A percentile compares a stretch with the other conserved stretches of the same genome.
phyloP scores from a whole-genome alignment of 176 grass and related monocot species.

The Canna indica region DNA sequence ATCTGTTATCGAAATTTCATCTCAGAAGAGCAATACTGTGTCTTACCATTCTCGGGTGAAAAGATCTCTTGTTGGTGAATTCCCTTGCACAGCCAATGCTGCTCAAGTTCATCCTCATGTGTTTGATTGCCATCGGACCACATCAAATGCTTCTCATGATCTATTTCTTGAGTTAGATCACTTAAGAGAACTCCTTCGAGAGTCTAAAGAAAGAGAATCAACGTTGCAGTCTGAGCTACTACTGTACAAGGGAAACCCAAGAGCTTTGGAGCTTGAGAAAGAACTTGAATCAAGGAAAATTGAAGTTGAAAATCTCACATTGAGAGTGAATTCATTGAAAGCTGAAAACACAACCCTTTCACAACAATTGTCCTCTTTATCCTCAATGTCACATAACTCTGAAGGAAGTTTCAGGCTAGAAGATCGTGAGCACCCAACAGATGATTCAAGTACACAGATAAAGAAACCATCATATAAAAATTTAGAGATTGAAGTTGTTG shows the following conservation, averaged over 20 bases:
- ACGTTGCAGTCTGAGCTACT: slow-evolving; percentile 54
- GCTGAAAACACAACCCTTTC: slow-evolving; percentile 54
- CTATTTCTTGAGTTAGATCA: slow-evolving; percentile 91
- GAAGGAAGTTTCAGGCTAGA: slow-evolving; percentile 40
- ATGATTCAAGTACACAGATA: slow-evolving; percentile 14
- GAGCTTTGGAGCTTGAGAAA: slow-evolving; percentile 69
- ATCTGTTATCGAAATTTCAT: slow-evolving; percentile 44
- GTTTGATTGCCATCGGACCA: slow-evolving; percentile 57
- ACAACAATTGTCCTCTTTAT: slow-evolving; percentile 56
- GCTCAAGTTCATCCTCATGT: slow-evolving; percentile 87
- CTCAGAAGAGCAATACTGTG: slow-evolving; percentile 37
- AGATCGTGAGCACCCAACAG: slow-evolving; percentile 20
- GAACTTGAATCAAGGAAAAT: slow-evolving; percentile 58
- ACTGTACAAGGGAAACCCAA: slow-evolving; percentile 66
- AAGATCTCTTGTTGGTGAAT: slow-evolving; percentile 84
- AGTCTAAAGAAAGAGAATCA: slow-evolving; percentile 85
- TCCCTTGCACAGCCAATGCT: slow-evolving; percentile 63
- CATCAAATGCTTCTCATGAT: slow-evolving; percentile 79
- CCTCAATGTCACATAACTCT: slow-evolving; percentile 41
- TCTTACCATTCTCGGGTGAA: slow-evolving; percentile 77
- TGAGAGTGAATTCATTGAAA: slow-evolving; percentile 49
- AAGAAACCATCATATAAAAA: slow-evolving; percentile 42
- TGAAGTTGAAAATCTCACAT: slow-evolving; percentile 53
- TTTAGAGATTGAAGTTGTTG: slow-evolving; percentile 77
- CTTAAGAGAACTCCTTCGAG: slow-evolving; percentile 66